These are phyloP conservation scores for Hymenoscyphus occultus DNA, from an alignment of 2,329 filamentous ascomycete genomes.

Conservation along the genomic window DNA sequence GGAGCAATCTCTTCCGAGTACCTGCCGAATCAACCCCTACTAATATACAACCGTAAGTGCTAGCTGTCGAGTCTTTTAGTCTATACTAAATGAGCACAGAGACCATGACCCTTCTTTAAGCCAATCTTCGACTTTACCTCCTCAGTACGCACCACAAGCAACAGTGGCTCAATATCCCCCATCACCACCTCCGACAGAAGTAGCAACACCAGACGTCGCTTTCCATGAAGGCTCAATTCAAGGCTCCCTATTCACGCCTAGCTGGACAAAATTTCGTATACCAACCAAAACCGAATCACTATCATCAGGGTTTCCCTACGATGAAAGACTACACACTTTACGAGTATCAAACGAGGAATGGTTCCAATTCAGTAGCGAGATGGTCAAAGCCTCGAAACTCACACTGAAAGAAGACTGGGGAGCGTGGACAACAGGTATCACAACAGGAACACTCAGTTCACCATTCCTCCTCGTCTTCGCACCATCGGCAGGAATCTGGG, in stretches of 20 bases:
- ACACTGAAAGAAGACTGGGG: slow-evolving; percentile 24
- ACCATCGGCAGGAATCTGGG: slow-evolving; percentile 26
- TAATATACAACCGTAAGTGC: not conserved
- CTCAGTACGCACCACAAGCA: slow-evolving; percentile 6
- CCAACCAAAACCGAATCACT: slow-evolving; percentile 26
- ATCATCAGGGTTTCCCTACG: slow-evolving; percentile 30
- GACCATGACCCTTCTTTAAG: not conserved
- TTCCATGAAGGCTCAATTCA: not conserved
- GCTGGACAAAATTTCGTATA: slow-evolving; percentile 21
- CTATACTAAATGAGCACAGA: not conserved
- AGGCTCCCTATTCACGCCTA: not conserved
- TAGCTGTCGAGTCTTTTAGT: not conserved
- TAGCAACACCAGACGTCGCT: not conserved
- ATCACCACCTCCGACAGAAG: not conserved
- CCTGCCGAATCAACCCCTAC: not conserved
- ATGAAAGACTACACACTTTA: slow-evolving; percentile 21
- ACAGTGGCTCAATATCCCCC: not conserved
- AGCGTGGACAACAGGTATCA: slow-evolving; percentile 28
- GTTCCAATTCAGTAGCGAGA: slow-evolving; percentile 27
- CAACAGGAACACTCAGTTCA: slow-evolving; percentile 23
- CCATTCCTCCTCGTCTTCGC: slow-evolving; percentile 24
- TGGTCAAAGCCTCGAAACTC: slow-evolving; percentile 26
- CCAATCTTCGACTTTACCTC: not conserved
- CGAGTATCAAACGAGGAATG: slow-evolving; percentile 29
- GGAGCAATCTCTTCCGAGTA: not conserved